Conservation (phyloP, 139 green algal genomes). For the Chlamydomonas applanata region DNA sequence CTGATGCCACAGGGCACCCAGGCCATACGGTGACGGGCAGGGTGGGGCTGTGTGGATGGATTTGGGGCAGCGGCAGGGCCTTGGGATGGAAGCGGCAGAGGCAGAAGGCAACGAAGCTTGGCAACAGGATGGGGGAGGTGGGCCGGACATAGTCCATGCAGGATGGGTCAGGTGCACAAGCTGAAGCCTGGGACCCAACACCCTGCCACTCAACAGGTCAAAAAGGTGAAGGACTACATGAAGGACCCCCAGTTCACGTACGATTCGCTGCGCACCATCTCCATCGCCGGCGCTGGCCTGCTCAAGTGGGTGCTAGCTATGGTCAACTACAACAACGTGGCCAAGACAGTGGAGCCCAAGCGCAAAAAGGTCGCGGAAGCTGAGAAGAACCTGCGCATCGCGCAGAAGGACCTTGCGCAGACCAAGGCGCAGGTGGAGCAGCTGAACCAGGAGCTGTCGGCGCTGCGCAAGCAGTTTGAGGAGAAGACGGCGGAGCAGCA, state of each 20-base stretch:
- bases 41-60: too few species aligned
- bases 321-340: constrained; percentile 86
- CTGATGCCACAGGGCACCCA: too few species aligned
- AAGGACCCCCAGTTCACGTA: constrained; percentile 79
- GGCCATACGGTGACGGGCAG: too few species aligned
- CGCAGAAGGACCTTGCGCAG: constrained; percentile 66
- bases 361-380: constrained; percentile 76
- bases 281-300: constrained; percentile 53
- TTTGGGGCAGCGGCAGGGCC: too few species aligned
- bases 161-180: background rate
- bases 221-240: constrained; percentile 83
- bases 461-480: constrained; percentile 68
- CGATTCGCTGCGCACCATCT: constrained; percentile 59
- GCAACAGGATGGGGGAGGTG: too few species aligned
- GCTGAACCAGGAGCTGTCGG: constrained; percentile 60
- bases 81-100: too few species aligned
- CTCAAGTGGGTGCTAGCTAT: constrained; percentile 87
- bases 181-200: background rate
- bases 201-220: constrained; percentile 47
- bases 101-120: too few species aligned
- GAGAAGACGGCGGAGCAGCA: constrained; percentile 74
- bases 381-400: constrained; percentile 75
- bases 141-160: too few species aligned
- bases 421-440: constrained; percentile 67
- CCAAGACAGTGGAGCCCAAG: constrained; percentile 78